Evolutionary conservation across 495 filamentous ascomycete species (phyloP).

Genomic region (Podospora pseudocomata): DNA sequence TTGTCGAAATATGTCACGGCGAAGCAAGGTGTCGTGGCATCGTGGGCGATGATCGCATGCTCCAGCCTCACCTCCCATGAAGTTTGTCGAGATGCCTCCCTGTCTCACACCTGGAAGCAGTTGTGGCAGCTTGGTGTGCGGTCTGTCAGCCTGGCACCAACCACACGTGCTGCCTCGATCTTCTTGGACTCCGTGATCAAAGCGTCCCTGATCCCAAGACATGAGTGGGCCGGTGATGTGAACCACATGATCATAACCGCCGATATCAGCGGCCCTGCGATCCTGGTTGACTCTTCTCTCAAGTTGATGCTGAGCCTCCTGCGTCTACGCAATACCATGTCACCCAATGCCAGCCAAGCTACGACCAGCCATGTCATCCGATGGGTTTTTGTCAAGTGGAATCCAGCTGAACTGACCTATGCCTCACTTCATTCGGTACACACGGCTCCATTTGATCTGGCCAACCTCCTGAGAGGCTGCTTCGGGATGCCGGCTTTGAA

Average conservation of each 20-base stretch:
- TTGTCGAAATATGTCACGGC: slow-evolving; percentile 35
- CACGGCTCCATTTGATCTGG: slow-evolving; percentile 40
- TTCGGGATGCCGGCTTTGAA: slow-evolving; percentile 33
- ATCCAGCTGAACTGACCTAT: slow-evolving; percentile 48
- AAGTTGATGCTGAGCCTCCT: slow-evolving; percentile 65
- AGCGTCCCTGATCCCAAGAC: slow-evolving; percentile 58
- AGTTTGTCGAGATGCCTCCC: slow-evolving; percentile 22
- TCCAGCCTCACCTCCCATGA: slow-evolving; percentile 30
- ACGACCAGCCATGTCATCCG: slow-evolving; percentile 66
- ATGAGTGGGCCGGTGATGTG: slow-evolving; percentile 57
- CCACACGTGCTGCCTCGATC: slow-evolving; percentile 77
- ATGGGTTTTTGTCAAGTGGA: slow-evolving; percentile 80
- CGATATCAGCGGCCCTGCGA: slow-evolving; percentile 75
- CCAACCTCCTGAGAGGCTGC: slow-evolving; percentile 45
- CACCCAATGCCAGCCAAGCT: slow-evolving; percentile 59
- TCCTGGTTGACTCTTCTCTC: slow-evolving; percentile 76
- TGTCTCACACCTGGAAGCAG: slow-evolving; percentile 57
- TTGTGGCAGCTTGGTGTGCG: slow-evolving; percentile 72
- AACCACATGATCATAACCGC: slow-evolving; percentile 67
- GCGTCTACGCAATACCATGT: slow-evolving; percentile 55
- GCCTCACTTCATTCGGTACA: slow-evolving; percentile 40
- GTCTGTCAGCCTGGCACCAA: slow-evolving; percentile 62
- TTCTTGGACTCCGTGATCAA: slow-evolving; percentile 66
- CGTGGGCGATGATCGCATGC: slow-evolving; percentile 59
- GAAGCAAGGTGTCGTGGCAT: slow-evolving; percentile 38